phyloP scores from a whole-genome alignment of 371 early-diverging fungal species.

The Rhizopus microsporus region DNA sequence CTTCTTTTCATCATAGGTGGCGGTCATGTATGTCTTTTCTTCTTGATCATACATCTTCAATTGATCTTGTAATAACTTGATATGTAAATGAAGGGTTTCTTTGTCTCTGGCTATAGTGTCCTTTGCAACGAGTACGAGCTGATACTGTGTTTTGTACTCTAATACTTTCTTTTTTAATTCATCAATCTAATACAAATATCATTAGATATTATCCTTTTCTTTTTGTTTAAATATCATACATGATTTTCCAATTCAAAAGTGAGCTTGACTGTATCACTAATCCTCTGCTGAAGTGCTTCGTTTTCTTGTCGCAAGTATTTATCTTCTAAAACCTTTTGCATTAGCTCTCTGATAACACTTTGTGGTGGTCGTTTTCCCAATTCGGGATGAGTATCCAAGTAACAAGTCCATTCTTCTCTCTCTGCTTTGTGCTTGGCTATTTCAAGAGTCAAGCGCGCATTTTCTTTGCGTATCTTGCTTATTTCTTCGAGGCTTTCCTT shows the following conservation, averaged over 20 bases:
- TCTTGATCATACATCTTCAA: conserved; percentile 67
- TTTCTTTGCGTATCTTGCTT: conserved; percentile 28
- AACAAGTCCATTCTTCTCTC: conserved; percentile 22
- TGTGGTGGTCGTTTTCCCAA: conserved; percentile 29
- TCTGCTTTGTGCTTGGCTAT: conserved; percentile 35
- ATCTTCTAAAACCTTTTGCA: conserved; percentile 20
- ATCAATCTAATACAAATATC: conserved; percentile 8
- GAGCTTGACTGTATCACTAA: conserved; percentile 19
- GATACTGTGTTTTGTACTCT: conserved; percentile 8
- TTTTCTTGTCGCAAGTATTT: conserved; percentile 21
- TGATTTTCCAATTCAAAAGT: conserved; percentile 9
- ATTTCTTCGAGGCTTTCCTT: conserved; percentile 28
- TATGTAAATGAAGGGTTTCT: conserved; percentile 43
- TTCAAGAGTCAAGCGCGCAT: conserved; percentile 28
- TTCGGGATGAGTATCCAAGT: conserved; percentile 26
- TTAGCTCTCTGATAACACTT: conserved; percentile 25
- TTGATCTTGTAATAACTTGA: conserved; percentile 54
- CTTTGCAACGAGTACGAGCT: conserved; percentile 17
- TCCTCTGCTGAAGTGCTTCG: conserved; percentile 13
- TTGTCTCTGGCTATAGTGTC: conserved; percentile 27
- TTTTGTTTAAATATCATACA: conserved; percentile 2
- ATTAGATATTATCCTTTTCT: not conserved
- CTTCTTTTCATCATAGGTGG: conserved; percentile 59
- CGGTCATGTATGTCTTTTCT: conserved; percentile 45
- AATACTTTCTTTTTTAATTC: conserved; percentile 11